Conservation (phyloP, 176 grass and related monocot species). For the Carex scoparia region DNA sequence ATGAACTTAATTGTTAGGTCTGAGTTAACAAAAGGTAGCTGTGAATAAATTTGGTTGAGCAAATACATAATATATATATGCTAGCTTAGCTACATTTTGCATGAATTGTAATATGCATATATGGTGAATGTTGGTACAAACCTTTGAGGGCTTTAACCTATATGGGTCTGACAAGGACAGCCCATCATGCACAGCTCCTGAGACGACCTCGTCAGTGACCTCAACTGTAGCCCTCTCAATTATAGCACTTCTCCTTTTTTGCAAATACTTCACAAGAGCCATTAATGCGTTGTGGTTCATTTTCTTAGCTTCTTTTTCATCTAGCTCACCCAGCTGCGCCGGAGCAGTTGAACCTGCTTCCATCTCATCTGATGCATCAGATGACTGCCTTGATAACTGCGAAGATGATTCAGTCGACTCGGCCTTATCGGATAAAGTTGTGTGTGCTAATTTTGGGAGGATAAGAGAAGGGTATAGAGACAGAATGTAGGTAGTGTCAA, state of each 20-base stretch:
- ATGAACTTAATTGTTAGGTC: not conserved
- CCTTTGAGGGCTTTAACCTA: constrained; percentile 43
- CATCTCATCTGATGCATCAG: constrained; percentile 86
- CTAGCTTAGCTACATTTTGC: not conserved
- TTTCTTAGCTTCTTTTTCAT: constrained; percentile 87
- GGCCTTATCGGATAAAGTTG: constrained; percentile 49
- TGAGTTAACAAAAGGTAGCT: not conserved
- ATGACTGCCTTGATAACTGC: constrained; percentile 63
- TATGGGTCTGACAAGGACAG: constrained; percentile 71
- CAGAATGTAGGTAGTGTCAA: constrained; percentile 85
- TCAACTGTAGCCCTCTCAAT: constrained; percentile 93
- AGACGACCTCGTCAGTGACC: constrained; percentile 93
- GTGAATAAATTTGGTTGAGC: not conserved
- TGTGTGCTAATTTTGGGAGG: constrained; percentile 65
- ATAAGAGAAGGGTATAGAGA: constrained; percentile 73
- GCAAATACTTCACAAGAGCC: constrained; percentile 93
- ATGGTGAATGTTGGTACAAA: not conserved
- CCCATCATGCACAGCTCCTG: constrained; percentile 81
- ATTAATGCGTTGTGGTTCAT: constrained; percentile 81
- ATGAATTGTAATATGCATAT: not conserved
- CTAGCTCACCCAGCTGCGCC: constrained; percentile 51
- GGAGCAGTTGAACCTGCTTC: constrained; percentile 42
- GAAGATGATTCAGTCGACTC: constrained; percentile 47
- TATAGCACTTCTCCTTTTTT: constrained; percentile 91
- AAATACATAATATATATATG: not conserved